Evolutionary conservation across 805 yeast genomes (phyloP).

Genomic region (Wickerhamiella sergipiensis): DNA sequence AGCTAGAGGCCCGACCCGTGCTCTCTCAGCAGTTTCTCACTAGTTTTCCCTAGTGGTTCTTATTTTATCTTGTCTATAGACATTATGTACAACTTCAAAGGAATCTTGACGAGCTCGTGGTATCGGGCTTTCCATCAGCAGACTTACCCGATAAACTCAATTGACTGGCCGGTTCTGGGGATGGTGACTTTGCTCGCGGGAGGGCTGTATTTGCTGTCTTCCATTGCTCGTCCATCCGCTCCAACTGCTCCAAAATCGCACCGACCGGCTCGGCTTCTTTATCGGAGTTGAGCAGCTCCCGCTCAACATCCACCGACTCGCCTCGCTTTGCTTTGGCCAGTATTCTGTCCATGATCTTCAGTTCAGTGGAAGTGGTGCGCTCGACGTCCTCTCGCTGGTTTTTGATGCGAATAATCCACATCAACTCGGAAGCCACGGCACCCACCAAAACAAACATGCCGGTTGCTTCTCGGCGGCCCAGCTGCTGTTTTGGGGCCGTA

Average conservation of each 20-base stretch:
- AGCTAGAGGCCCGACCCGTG: no score
- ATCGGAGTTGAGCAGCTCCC: constrained; percentile 26
- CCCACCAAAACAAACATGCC: constrained; percentile 30
- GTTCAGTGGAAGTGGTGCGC: constrained; percentile 27
- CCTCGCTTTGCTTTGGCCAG: constrained; percentile 26
- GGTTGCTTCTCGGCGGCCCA: not conserved
- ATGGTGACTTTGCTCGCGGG: not conserved
- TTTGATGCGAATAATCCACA: constrained; percentile 32
- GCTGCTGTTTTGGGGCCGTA: not conserved
- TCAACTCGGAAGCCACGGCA: constrained; percentile 34
- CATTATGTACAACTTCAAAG: not conserved
- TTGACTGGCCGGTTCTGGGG: not conserved
- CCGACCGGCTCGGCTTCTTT: constrained; percentile 13
- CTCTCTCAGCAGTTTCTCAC: no score
- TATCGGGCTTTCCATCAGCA: not conserved
- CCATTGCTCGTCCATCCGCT: constrained; percentile 20
- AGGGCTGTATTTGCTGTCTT: constrained; percentile 5
- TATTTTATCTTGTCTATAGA: no score
- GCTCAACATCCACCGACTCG: constrained; percentile 31
- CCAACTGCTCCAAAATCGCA: constrained; percentile 18
- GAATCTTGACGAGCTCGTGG: no score
- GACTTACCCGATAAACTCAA: not conserved
- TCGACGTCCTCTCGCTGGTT: constrained; percentile 30
- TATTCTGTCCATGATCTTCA: constrained; percentile 27
- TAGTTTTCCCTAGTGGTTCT: no score